Conservation (phyloP, 257 asterid genomes). For the Oldenlandia corymbosa region DNA sequence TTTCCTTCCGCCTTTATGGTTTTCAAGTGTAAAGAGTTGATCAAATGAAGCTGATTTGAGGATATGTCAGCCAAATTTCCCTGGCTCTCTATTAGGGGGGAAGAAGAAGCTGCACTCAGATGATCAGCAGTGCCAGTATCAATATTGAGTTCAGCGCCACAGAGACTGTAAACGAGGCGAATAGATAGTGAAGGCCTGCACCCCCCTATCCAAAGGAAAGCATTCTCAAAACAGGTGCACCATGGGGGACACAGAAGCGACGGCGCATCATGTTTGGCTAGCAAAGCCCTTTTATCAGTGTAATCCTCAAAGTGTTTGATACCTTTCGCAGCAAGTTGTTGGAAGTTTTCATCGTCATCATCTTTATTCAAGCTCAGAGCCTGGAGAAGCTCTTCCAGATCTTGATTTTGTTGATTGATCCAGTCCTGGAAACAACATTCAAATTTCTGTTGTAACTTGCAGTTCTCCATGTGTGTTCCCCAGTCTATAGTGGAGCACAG, state of each 20-base stretch:
- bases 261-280: slow-evolving; percentile 25
- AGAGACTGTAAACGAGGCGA: slow-evolving; percentile 34
- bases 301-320: slow-evolving; percentile 40
- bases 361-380: slow-evolving; percentile 5
- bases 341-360: slow-evolving; percentile 8
- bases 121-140: not conserved
- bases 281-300: slow-evolving; percentile 9
- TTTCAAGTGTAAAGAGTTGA: slow-evolving; percentile 31
- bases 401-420: slow-evolving; percentile 30
- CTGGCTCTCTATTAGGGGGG: slow-evolving; percentile 17
- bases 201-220: slow-evolving; percentile 38
- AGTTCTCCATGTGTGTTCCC: slow-evolving; percentile 3
- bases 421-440: slow-evolving; percentile 24
- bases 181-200: slow-evolving; percentile 36
- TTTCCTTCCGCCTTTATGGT: slow-evolving; percentile 29
- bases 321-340: slow-evolving; percentile 18
- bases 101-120: slow-evolving; percentile 11
- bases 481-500: too few relatives aligned
- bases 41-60: slow-evolving; percentile 21
- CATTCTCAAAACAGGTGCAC: slow-evolving; percentile 38
- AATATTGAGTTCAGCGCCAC: slow-evolving; percentile 20
- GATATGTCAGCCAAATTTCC: slow-evolving; percentile 27
- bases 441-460: not conserved
- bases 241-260: slow-evolving; percentile 29
- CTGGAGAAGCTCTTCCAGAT: slow-evolving; percentile 23